phyloP scores from a whole-genome alignment of 257 asterid genomes.

The Orobanche coerulescens region DNA sequence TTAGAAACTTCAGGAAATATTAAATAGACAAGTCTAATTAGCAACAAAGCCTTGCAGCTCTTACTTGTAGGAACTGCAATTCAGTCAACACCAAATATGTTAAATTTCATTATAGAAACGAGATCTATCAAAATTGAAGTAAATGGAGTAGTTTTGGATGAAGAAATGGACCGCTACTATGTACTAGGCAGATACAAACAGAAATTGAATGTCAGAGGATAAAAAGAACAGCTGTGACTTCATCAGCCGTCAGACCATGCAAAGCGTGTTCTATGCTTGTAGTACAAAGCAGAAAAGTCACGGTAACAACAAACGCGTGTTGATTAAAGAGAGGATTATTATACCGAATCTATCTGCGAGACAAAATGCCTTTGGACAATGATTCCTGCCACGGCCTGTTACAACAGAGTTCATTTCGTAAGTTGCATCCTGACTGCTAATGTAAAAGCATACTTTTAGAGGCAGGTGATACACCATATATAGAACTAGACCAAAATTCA shows the following conservation, averaged over 20 bases:
- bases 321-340: conserved; percentile 14
- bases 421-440: conserved; percentile 16
- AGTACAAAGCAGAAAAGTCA: not conserved
- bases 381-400: conserved; percentile 84
- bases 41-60: not conserved
- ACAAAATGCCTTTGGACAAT: conserved; percentile 74
- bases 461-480: not conserved
- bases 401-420: conserved; percentile 11
- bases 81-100: not conserved
- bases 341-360: conserved; percentile 84
- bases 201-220: not conserved
- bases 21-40: not conserved
- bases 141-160: not conserved
- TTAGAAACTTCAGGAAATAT: not conserved
- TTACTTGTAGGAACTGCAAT: conserved; percentile 2
- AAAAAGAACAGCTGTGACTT: conserved; percentile 8
- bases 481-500: not conserved
- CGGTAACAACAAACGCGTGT: not conserved
- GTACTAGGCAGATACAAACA: not conserved
- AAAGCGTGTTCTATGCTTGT: not conserved
- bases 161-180: conserved; percentile 1
- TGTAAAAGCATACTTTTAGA: not conserved
- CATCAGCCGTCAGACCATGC: not conserved
- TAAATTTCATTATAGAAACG: not conserved
- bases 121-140: not conserved